Evolutionary conservation across 208 protist genomes (phyloP), one percentile per base, ranked within the genome.

Genomic region (Trypanosoma caninum): DNA sequence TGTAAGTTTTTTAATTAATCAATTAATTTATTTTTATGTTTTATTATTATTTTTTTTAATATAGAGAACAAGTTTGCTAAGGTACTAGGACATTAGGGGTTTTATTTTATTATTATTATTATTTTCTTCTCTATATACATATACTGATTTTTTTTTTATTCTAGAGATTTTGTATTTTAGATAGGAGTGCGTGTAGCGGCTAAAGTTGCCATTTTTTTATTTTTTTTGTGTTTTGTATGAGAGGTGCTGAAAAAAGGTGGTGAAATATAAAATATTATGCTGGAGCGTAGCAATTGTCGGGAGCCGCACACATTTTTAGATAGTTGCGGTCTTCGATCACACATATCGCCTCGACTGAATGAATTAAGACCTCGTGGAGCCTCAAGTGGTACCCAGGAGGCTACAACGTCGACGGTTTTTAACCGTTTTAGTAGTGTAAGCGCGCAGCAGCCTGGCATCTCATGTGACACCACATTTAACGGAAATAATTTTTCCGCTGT

Each of bases 361-460:
- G 30, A 57, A 28, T 48, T 65, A 13, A 50, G 28, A 23, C 35
- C 47, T n/a, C n/a, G 28, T 18, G 37, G n/a, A 5, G 18, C 23
- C 20, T 23, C 3, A 6, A 30, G 30, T 14, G 40, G 16, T 9
- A 42, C 52, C 31, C 3, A 14, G 13, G 60, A 55, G 5, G 45
- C 41, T 2, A 42, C 48, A 0, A 25, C 50, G n/a, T 67, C 60
- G 22, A 34, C 60, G 4, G 28, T 59, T 4, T 40, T 67, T 11
- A 55, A 67, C 41, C 51, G 51, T 31, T 58, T 59, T 20, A 67
- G 60, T 41, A 67, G 60, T 35, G 60, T 67, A 3, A 59, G 60
- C 30, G 41, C 60, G 23, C 50, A 57, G 2, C 60, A 44, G 5
- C 20, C 51, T 40, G 60, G 60, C 20, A n/a, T 67, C 31, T 57